Percentiles rank a stretch among this genome's conserved stretches.
Evolutionary conservation across 140 eudicot genomes (phyloP).

Genomic region (Bidens hawaiensis): DNA sequence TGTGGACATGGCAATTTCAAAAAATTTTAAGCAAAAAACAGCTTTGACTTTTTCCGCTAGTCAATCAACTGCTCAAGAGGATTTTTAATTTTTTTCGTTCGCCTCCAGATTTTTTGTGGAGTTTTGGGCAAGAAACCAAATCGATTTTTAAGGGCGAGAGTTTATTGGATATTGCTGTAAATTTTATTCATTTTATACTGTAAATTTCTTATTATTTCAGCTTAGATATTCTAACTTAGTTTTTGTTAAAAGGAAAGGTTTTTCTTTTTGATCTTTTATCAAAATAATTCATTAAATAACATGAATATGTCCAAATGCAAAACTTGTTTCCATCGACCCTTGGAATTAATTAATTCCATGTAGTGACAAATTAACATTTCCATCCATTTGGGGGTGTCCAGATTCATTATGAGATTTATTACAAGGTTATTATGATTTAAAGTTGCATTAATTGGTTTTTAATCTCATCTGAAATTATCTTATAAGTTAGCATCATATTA

Average conservation of each 20-base stretch:
- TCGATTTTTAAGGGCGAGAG: slow-evolving; percentile 3
- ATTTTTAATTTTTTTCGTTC: slow-evolving; percentile 5
- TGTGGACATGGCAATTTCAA: slow-evolving; percentile 77
- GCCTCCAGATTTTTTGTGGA: slow-evolving; percentile 22
- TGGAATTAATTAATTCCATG: slow-evolving; percentile 9
- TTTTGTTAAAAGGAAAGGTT: neutral
- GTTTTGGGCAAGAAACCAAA: slow-evolving; percentile 6
- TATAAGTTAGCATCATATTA: too few species aligned
- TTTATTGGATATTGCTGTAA: slow-evolving; percentile 20
- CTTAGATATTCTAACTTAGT: slow-evolving; percentile 20
- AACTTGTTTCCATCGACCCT: slow-evolving; percentile 24
- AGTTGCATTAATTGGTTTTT: too few species aligned
- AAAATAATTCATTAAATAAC: neutral
- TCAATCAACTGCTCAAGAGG: slow-evolving; percentile 10
- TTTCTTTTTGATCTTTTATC: neutral
- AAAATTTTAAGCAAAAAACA: slow-evolving; percentile 46
- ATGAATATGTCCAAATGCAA: slow-evolving; percentile 2
- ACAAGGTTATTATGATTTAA: too few species aligned
- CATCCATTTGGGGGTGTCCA: too few species aligned
- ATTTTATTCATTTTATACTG: slow-evolving; percentile 30
- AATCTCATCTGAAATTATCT: too few species aligned
- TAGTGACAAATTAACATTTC: neutral
- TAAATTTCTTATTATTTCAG: slow-evolving; percentile 20
- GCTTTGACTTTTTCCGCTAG: slow-evolving; percentile 28
- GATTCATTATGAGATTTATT: too few species aligned